Conservation (phyloP, 176 grass and related monocot species). For the Cymbopogon citratus region DNA sequence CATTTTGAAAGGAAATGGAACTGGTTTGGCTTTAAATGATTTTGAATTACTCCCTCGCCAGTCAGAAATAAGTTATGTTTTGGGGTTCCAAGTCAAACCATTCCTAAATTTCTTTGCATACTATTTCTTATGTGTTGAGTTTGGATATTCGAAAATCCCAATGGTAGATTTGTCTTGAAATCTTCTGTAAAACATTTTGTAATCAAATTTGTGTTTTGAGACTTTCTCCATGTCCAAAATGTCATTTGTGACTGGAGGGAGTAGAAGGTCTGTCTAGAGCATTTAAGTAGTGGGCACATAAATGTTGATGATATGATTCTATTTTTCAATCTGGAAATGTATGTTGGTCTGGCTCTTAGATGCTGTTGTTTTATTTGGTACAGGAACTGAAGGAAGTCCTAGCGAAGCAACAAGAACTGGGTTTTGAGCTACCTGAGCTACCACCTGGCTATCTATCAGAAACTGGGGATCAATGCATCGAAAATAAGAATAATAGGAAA, state of each 20-base stretch:
- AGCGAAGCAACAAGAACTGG: slow-evolving; percentile 81
- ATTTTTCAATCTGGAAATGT: slow-evolving; percentile 20
- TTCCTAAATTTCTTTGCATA: not conserved
- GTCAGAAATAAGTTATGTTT: no score
- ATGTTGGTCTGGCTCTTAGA: slow-evolving; percentile 1
- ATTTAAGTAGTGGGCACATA: slow-evolving; percentile 12
- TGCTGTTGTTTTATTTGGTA: slow-evolving; percentile 24
- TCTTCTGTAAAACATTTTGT: not conserved
- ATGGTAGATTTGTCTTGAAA: not conserved
- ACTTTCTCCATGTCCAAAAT: not conserved
- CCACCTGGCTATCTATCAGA: slow-evolving; percentile 68
- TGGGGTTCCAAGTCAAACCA: no score
- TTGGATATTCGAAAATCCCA: not conserved
- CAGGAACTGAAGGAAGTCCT: slow-evolving; percentile 89
- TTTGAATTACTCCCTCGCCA: not conserved
- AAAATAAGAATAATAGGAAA: slow-evolving; percentile 33
- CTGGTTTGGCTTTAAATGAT: slow-evolving; percentile 17
- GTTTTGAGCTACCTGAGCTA: slow-evolving; percentile 80
- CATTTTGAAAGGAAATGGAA: not conserved
- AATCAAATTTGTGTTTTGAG: not conserved
- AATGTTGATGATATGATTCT: not conserved
- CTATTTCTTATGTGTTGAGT: not conserved
- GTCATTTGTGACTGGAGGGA: not conserved
- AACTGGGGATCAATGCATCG: slow-evolving; percentile 29
- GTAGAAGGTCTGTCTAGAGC: slow-evolving; percentile 9